A percentile compares a stretch with the other conserved stretches of the same genome.
Evolutionary conservation across 306 rosid species (phyloP).

Genomic region (Vigna reflexopilosa): DNA sequence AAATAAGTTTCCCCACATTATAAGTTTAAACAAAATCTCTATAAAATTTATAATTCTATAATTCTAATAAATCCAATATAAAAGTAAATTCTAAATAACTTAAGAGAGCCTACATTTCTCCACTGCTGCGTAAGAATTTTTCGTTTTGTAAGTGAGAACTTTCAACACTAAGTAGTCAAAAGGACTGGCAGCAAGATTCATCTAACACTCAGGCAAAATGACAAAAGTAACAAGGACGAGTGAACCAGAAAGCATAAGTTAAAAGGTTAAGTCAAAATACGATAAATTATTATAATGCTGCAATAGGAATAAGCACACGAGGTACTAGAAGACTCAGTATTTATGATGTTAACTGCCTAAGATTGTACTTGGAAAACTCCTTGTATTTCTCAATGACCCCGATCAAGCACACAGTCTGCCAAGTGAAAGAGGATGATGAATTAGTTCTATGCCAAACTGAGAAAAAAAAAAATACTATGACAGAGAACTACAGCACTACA

Average conservation of each 20-base stretch:
- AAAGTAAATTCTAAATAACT: too few relatives aligned
- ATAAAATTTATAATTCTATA: too few relatives aligned
- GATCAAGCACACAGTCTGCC: conserved; percentile 94
- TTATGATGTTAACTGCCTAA: conserved; percentile 88
- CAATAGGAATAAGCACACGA: neutral
- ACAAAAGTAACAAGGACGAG: neutral
- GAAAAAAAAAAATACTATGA: neutral
- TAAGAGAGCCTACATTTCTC: too few relatives aligned
- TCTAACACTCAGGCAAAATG: neutral
- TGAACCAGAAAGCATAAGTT: neutral
- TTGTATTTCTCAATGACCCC: conserved; percentile 84
- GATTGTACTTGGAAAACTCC: conserved; percentile 85
- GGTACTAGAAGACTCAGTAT: conserved; percentile 43
- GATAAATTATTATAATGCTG: neutral
- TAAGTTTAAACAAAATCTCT: too few relatives aligned
- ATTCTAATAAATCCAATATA: too few relatives aligned
- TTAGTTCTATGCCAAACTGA: conserved; percentile 28
- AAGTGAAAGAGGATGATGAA: conserved; percentile 2
- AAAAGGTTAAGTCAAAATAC: neutral
- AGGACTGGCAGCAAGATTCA: conserved; percentile 16
- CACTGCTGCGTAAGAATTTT: too few relatives aligned
- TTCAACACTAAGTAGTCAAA: neutral
- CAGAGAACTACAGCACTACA: neutral
- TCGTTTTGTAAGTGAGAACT: conserved; percentile 5
- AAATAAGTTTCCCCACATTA: too few relatives aligned